Evolutionary conservation across 1,139 yeast genomes (phyloP), one percentile per base, ranked within the genome.

Genomic region (Candida sanyaensis): DNA sequence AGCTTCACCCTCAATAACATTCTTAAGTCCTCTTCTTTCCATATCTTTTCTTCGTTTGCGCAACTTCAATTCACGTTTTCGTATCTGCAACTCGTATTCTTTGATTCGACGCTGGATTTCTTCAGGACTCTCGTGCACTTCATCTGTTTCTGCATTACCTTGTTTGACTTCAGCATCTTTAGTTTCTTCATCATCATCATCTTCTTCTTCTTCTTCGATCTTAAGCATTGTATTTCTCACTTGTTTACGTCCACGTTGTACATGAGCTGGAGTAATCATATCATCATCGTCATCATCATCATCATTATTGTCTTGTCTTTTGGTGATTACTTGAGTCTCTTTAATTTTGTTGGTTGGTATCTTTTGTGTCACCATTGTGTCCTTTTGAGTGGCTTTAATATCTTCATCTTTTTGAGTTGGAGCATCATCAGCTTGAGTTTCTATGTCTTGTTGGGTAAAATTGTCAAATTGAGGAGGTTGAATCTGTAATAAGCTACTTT

Each of bases 1-100:
- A 41, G 99, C 99, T 71, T 92, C 97, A 40, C 86, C 88, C 53
- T 88, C 92, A 52, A 87, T 72, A 21, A 84, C 71, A n/a, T 72
- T 69, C 49, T 73, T 72, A 30, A 81, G 62, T 0, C 85, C 86
- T 50, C 71, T 73, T 38, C 75, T 66, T 55, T 75, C 83, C 67
- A 79, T 66, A 55, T 78, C 84, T 55, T 68, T 71, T 54, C 82
- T 70, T 48, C 65, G 68, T 51, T 65, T 66, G 33, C 74, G 65
- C 11, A 67, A 59, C 53, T 60, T 70, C 59, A 69, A 63, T 53
- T 75, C 77, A 52, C 68, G 67, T 41, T 64, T 62, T 48, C 75
- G 66, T 34, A 74, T 72, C 51, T 68, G 71, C 27, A 66, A 68
- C 51, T 75, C 80, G 45, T 68, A 71, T 39, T 59, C 50, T 44